phyloP scores from a whole-genome alignment of 75 land plant species.

The Ceratopteris richardii region DNA sequence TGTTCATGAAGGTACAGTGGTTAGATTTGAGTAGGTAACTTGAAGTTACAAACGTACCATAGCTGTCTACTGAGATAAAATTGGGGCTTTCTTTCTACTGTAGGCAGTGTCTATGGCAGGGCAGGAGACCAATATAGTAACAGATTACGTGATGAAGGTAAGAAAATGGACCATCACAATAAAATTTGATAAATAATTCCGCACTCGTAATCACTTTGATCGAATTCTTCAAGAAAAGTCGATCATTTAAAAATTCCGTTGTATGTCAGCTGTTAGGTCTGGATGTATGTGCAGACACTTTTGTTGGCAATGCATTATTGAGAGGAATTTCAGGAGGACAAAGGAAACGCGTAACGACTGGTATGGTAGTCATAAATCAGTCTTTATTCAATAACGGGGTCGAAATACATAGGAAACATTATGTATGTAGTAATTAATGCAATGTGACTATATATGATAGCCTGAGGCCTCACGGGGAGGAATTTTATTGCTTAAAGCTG shows the following conservation, averaged over 20 bases:
- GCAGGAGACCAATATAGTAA: slow-evolving; percentile 32
- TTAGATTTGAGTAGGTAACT: too few species aligned
- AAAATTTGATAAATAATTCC: too few species aligned
- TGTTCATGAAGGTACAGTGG: slow-evolving; percentile 51
- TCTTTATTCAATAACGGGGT: neutral
- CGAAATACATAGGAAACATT: neutral
- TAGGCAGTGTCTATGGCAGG: slow-evolving; percentile 32
- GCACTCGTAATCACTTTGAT: neutral
- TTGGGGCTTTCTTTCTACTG: neutral
- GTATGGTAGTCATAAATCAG: slow-evolving; percentile 6
- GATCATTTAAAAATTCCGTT: too few species aligned
- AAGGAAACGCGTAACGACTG: slow-evolving; percentile 32
- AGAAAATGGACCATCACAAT: neutral
- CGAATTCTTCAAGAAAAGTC: neutral
- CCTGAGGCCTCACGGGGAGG: neutral
- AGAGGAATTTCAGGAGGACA: slow-evolving; percentile 39
- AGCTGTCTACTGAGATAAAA: neutral
- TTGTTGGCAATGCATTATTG: slow-evolving; percentile 26
- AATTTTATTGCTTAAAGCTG: neutral
- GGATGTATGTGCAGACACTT: slow-evolving; percentile 31
- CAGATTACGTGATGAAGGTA: slow-evolving; percentile 33
- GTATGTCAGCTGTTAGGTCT: slow-evolving; percentile 24
- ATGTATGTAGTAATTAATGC: neutral
- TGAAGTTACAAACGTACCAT: too few species aligned
- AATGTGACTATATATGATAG: neutral